Percentiles rank a stretch among this genome's conserved stretches.
Conservation (phyloP, 1,284 basidiomycete genomes). For the Leccinum solheimii region DNA sequence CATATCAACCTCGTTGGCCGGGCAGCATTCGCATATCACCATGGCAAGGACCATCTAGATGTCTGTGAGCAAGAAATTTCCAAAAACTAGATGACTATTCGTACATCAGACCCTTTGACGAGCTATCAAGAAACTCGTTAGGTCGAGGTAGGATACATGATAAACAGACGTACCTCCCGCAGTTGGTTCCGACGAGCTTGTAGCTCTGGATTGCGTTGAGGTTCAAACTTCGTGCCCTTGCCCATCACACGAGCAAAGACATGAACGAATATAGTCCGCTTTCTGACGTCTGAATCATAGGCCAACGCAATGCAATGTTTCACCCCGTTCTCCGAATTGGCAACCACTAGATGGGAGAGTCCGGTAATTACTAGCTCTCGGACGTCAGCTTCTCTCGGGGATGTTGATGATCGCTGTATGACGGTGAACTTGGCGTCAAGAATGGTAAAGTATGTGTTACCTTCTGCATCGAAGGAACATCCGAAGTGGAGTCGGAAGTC, state of each 20-base stretch:
- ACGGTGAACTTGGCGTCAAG: slow-evolving; percentile 6
- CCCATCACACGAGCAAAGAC: slow-evolving; percentile 86
- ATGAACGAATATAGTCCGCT: slow-evolving; percentile 82
- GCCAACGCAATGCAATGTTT: slow-evolving; percentile 85
- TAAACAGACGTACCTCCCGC: slow-evolving; percentile 55
- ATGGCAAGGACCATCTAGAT: slow-evolving; percentile 72
- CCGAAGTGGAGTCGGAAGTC: slow-evolving; percentile 53
- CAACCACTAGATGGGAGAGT: slow-evolving; percentile 77
- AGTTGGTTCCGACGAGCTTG: slow-evolving; percentile 58
- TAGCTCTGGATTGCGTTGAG: slow-evolving; percentile 54
- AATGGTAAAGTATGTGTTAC: slow-evolving; percentile 32
- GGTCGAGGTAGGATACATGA: neutral
- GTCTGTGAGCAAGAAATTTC: slow-evolving; percentile 14
- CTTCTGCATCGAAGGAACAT: slow-evolving; percentile 51
- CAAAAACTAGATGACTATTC: neutral
- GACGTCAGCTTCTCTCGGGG: slow-evolving; percentile 59
- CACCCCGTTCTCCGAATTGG: slow-evolving; percentile 87
- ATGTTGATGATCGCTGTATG: slow-evolving; percentile 45
- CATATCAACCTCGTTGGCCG: slow-evolving; percentile 74
- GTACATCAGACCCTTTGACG: slow-evolving; percentile 71
- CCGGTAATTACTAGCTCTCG: slow-evolving; percentile 75
- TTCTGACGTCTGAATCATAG: slow-evolving; percentile 73
- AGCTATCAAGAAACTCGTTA: slow-evolving; percentile 44
- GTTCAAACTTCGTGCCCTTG: slow-evolving; percentile 74
- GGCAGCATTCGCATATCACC: slow-evolving; percentile 85